Evolutionary conservation across 2,329 filamentous ascomycete genomes (phyloP), one percentile per base, ranked within the genome.

Genomic region (Monosporascus sp.): DNA sequence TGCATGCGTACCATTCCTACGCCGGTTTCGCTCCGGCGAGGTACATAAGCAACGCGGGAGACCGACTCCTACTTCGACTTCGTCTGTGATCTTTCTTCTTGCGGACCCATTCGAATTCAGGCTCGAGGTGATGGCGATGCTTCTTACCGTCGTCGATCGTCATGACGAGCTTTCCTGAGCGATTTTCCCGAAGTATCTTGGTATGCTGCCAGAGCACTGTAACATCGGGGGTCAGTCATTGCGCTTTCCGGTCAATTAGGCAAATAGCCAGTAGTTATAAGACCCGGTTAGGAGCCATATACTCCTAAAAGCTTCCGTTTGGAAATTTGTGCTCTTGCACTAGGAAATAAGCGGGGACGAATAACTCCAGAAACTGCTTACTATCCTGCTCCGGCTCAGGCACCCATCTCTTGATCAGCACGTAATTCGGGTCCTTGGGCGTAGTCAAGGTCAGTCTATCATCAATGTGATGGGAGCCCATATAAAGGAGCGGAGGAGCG

Each of bases 331-430:
- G 27, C 27, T 31, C 9, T 31, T 31, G 27, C 11, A 31, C 27
- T 31, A 31, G 27, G 27, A 31, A 31, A 11, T 5, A 31, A 5
- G 25, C 7, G 7, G 27, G 9, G 9, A 11, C 27, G 11, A 27
- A 31, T 31, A 11, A 31, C 27, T 11, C 27, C 27, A 31, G 27
- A 31, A 31, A 5, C 27, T 31, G 9, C 27, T 31, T 31, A 31
- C 27, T 74, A 54, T 89, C 81, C 63, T 90, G 88, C 65, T 90
- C 81, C 56, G 81, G 80, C 60, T 90, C 84, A 4, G 82, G 80
- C 50, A 91, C 83, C 82, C 83, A 89, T 52, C 83, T 78, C 70
- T 87, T 88, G 71, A 91, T 87, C 54, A 92, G 70, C 52, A 91
- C 75, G 61, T 83, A 91, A 47, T 87, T 83, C 18, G 82, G 78